Percentiles rank a stretch among this genome's conserved stretches.
Conservation (phyloP, 75 land plant genomes). For the Selaginella moellendorffii region DNA sequence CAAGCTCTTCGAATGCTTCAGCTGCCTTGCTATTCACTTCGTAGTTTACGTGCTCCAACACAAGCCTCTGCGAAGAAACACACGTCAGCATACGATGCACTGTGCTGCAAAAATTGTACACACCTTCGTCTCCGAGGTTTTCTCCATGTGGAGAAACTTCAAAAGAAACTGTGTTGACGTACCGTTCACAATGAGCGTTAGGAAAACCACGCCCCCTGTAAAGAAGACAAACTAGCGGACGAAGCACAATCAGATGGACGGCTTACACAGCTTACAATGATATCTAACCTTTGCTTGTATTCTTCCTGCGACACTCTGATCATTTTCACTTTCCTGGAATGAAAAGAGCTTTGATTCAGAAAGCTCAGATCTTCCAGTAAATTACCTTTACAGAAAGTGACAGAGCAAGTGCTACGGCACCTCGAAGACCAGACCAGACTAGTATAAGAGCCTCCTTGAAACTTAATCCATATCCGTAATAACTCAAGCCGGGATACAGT, state of each 20-base stretch:
- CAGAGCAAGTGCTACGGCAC: conserved; percentile 86
- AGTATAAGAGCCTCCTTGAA: conserved; percentile 86
- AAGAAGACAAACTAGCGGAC: conserved; percentile 68
- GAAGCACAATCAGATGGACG: background rate
- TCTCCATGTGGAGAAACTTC: conserved; percentile 25
- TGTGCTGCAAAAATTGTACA: background rate
- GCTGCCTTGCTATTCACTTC: conserved; percentile 79
- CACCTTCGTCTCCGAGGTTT: conserved; percentile 43
- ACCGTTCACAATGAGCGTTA: conserved; percentile 78
- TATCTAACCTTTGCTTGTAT: background rate
- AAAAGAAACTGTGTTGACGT: conserved; percentile 87
- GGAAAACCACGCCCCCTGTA: conserved; percentile 87
- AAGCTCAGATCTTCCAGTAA: background rate
- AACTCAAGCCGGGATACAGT: conserved; percentile 49
- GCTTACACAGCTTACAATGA: background rate
- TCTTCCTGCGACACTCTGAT: background rate
- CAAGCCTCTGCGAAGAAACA: conserved; percentile 33
- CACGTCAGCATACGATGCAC: background rate
- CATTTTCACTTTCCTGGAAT: background rate
- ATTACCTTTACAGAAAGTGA: conserved; percentile 73
- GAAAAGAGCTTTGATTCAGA: background rate
- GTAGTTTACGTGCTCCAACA: conserved; percentile 55
- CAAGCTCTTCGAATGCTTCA: conserved; percentile 74
- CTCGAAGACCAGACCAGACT: conserved; percentile 86
- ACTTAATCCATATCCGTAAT: conserved; percentile 85